phyloP scores from a whole-genome alignment of 169 alveolate genomes.

The Plasmodium inui region DNA sequence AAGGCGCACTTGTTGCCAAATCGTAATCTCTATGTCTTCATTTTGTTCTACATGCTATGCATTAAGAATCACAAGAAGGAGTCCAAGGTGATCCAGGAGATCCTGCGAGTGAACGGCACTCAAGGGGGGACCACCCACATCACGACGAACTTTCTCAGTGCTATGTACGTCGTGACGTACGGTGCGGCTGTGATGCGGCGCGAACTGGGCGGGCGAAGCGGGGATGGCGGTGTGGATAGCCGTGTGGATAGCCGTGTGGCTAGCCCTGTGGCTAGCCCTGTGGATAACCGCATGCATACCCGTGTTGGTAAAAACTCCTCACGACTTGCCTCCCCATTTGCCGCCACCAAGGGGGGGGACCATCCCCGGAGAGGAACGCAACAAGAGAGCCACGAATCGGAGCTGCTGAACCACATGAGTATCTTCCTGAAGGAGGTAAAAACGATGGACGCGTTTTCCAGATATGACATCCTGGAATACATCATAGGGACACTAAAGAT shows the following conservation, averaged over 20 bases:
- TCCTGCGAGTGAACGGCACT: background rate
- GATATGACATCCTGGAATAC: constrained; percentile 53
- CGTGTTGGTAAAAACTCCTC: no score
- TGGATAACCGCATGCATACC: background rate
- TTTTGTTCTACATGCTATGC: constrained; percentile 41
- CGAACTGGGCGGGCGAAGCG: background rate
- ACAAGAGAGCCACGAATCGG: background rate
- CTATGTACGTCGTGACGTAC: constrained; percentile 28
- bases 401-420: background rate
- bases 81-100: background rate
- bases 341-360: background rate
- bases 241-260: no score
- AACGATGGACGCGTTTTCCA: background rate
- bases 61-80: constrained; percentile 40
- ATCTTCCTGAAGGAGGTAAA: constrained; percentile 1
- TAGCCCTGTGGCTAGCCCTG: background rate
- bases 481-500: constrained; percentile 27
- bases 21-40: constrained; percentile 20
- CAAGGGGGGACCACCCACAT: background rate
- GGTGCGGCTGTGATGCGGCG: background rate
- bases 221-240: background rate
- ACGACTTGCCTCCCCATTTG: background rate
- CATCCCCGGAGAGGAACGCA: no score
- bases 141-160: constrained; percentile 41
- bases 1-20: background rate